A percentile compares a stretch with the other conserved stretches of the same genome.
These are phyloP conservation scores for Spathaspora girioi DNA, from an alignment of 805 yeast genomes.

Conservation along the genomic window DNA sequence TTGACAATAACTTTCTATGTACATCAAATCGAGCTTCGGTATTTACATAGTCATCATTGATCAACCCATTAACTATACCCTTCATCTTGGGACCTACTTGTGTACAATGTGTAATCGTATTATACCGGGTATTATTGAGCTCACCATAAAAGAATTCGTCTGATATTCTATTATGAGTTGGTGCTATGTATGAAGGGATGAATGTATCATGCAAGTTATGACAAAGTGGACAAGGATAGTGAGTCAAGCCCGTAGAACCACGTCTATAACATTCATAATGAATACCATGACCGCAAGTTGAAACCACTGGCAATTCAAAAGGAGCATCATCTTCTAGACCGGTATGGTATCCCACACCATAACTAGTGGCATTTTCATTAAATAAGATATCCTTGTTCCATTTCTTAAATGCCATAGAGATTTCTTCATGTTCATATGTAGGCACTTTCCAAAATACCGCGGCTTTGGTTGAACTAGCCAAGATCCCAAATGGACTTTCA, in stretches of 20 bases:
- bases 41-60: constrained; percentile 15
- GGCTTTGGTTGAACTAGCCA: constrained; percentile 45
- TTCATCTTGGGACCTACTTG: constrained; percentile 25
- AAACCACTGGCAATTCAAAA: constrained; percentile 24
- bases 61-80: constrained; percentile 18
- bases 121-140: constrained; percentile 14
- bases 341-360: constrained; percentile 20
- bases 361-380: constrained; percentile 9
- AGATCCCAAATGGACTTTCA: constrained; percentile 54
- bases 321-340: constrained; percentile 7
- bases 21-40: not conserved
- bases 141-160: constrained; percentile 7
- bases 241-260: constrained; percentile 18
- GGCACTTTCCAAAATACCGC: constrained; percentile 51
- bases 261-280: constrained; percentile 43
- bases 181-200: constrained; percentile 39
- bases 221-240: constrained; percentile 50
- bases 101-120: constrained; percentile 17
- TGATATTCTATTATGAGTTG: constrained; percentile 15
- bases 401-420: constrained; percentile 18
- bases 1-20: not conserved
- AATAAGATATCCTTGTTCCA: constrained; percentile 20
- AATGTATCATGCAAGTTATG: constrained; percentile 42
- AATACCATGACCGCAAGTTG: constrained; percentile 53
- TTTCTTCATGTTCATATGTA: constrained; percentile 9